These are phyloP conservation scores for Elasticomyces elasticus DNA, from an alignment of 495 filamentous ascomycete species.

Conservation along the genomic window DNA sequence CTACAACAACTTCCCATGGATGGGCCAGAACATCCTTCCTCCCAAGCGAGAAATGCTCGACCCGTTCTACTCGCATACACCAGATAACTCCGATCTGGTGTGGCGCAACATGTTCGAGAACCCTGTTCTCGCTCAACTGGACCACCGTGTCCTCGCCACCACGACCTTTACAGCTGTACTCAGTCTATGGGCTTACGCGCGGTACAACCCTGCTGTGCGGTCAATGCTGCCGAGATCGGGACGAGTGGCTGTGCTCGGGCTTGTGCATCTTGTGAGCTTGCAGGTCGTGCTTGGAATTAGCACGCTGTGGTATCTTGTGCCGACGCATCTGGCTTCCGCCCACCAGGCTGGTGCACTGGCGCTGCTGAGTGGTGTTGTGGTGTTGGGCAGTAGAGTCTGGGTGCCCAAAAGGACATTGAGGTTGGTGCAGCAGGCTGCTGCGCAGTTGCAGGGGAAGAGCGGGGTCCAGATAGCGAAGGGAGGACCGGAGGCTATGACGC, in stretches of 20 bases:
- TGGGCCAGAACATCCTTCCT: conserved; percentile 75
- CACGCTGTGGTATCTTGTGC: conserved; percentile 87
- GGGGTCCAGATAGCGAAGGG: not conserved
- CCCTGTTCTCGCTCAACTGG: conserved; percentile 83
- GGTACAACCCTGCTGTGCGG: conserved; percentile 51
- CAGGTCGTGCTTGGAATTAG: conserved; percentile 80
- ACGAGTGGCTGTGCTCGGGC: conserved; percentile 61
- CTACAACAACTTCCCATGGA: conserved; percentile 95
- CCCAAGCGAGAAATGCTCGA: conserved; percentile 74
- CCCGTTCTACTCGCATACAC: conserved; percentile 69
- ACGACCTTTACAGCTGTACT: conserved; percentile 78
- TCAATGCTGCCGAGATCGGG: conserved; percentile 49
- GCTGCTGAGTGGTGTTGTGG: conserved; percentile 67
- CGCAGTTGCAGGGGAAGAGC: not conserved
- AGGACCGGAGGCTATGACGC: conserved; percentile 5
- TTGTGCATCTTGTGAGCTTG: conserved; percentile 70
- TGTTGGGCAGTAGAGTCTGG: conserved; percentile 58
- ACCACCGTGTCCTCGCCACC: conserved; percentile 85
- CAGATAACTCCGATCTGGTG: conserved; percentile 69
- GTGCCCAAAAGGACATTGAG: conserved; percentile 34
- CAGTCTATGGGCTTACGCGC: conserved; percentile 64
- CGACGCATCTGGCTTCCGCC: conserved; percentile 73
- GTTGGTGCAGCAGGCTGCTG: conserved; percentile 8
- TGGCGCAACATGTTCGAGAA: conserved; percentile 98
- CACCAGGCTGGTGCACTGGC: conserved; percentile 90